Conservation (phyloP, 805 yeast species). For the Schizosaccharomyces octosporus region DNA sequence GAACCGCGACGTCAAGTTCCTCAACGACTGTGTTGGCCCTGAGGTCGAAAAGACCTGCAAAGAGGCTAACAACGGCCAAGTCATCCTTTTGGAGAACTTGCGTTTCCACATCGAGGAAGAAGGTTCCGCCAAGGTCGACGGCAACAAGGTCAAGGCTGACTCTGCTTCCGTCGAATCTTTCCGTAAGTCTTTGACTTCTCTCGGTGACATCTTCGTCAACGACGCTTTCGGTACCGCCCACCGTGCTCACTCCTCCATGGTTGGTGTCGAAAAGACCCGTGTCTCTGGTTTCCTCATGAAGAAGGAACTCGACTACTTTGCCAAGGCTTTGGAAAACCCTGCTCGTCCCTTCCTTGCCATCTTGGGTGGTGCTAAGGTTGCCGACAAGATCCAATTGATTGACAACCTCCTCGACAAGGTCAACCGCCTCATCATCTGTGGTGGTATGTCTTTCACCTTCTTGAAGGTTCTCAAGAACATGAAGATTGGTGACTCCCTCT, state of each 20-base stretch:
- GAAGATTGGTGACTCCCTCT: conserved; percentile 77
- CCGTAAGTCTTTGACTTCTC: conserved; percentile 69
- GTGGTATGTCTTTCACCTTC: conserved; percentile 99
- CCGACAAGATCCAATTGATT: conserved; percentile 94
- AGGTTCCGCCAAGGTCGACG: conserved; percentile 81
- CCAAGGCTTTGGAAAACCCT: conserved; percentile 96
- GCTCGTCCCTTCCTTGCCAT: conserved; percentile 94
- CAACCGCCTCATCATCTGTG: conserved; percentile 81
- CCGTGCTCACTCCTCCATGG: conserved; percentile 99
- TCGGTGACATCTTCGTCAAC: conserved; percentile 89
- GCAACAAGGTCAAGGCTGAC: conserved; percentile 81
- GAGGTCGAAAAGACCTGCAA: conserved; percentile 65
- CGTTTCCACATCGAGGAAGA: conserved; percentile 84
- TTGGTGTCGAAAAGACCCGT: conserved; percentile 87
- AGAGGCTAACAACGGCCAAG: conserved; percentile 32
- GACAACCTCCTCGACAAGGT: conserved; percentile 88
- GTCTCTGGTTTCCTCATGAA: conserved; percentile 97
- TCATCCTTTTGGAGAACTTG: conserved; percentile 83
- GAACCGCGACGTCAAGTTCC: conserved; percentile 51
- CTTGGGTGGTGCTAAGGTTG: conserved; percentile 97
- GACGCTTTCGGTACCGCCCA: conserved; percentile 99
- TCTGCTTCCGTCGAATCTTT: conserved; percentile 60
- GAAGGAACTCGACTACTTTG: conserved; percentile 90
- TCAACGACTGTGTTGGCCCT: conserved; percentile 75
- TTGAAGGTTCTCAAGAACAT: conserved; percentile 72